Evolutionary conservation across 1,284 basidiomycete genomes (phyloP), one percentile per base, ranked within the genome.

Genomic region (Austropuccinia psidii): DNA sequence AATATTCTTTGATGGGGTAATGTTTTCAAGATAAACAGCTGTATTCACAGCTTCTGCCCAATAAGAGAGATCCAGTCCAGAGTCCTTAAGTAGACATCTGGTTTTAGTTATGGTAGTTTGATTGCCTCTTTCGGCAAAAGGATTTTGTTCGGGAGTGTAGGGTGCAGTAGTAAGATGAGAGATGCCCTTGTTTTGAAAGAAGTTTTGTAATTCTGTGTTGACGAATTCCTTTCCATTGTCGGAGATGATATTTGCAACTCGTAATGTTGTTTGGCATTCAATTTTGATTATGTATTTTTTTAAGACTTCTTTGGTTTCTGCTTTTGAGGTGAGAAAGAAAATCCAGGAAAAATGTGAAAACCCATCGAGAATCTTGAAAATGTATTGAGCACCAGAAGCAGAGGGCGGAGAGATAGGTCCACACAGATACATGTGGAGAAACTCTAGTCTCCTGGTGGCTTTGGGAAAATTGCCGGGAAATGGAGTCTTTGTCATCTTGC

Each of bases 121-220:
- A 75, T 79, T 76, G 27, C 75, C 13, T 55, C 81, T 60, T 76
- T 80, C 77, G 0, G 80, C 76, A 43, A 78, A 75, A 76, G 81
- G 70, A 76, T 81, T 83, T 73, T 77, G n/a, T 57, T 78, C 47
- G 4, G 62, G 62, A n/a, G 43, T 49, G 37, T 66, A 66, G 8
- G 47, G 62, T 2, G 62, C 62, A 21, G 60, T 58, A 31, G 55
- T 58, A n/a, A 58, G 33, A 21, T 58, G 55, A 58, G 33, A 35
- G 6, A 37, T 41, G 13, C 57, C 55, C 24, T 58, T 58, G 4
- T 8, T 37, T 5, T 11, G 6, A n/a, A 37, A 58, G n/a, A 8
- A 58, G 29, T 4, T n/a, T 11, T 31, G 11, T 3, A 62, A 41
- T 5, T 43, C 35, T 7, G 41, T n/a, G 39, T 62, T 62, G 9